Base-by-base conservation (phyloP, 345 rosid genomes). In the Bruguiera parviflora region DNA sequence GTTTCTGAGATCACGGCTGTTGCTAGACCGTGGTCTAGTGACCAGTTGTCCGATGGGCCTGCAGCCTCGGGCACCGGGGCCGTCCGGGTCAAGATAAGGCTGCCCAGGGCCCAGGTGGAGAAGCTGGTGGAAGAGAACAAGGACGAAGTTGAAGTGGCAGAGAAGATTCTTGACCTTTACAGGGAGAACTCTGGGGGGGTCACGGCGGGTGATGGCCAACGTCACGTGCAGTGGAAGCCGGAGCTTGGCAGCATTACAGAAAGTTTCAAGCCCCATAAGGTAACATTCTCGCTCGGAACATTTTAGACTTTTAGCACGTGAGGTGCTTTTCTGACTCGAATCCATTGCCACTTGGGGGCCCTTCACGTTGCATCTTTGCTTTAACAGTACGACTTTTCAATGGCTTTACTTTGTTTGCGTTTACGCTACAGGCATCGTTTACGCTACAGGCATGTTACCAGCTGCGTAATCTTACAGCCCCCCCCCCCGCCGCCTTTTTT, bases 91-190 rank as follows among this genome's bases (percentile, higher is more conserved):
- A 73, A 67, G 55, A 19, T 73, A 59, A 61, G 77, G 72, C 67
- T 73, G 15, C 77, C 77, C 4, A 73, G 65, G 33, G 61, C 72
- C 3, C 72, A 67, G 47, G 52, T 67, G 53, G 72, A 67, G 52
- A 67, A 67, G 49, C 22, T 73, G 37, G n/a, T 62, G 72, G 55
- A 32, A 63, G 68, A 73, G 67, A 73, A 72, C 51, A 63, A 56
- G 57, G 72, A 62, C 46, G 63, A 39, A 3, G 72, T 18, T 2
- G 68, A 73, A 33, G 68, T 67, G 29, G 77, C 77, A n/a, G 72
- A 53, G 65, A 73, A 55, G 63, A 61, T 73, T 53, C 31, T 73
- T 22, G 77, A 67, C 27, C 47, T 73, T 37, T 73, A 35, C 21
- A 73, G 67, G 67, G 77, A 62, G 47, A 73, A 28, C 43, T 67